Conservation (phyloP, 768 basidiomycete genomes). For the Kwoniella mangroviensis region DNA sequence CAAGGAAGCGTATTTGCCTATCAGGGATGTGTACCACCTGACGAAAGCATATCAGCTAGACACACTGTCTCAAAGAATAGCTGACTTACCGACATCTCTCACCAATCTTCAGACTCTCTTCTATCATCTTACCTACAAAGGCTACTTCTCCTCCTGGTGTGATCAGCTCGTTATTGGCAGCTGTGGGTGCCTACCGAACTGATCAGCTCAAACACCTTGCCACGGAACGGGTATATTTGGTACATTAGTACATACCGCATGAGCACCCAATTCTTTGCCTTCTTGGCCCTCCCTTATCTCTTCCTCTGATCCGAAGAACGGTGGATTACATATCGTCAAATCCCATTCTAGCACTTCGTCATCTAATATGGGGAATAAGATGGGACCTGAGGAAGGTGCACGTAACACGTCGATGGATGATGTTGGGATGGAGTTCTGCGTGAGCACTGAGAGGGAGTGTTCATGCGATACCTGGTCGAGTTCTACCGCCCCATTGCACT, state of each 20-base stretch:
- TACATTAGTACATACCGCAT: constrained; percentile 65
- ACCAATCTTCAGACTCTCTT: constrained; percentile 68
- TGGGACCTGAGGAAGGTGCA: constrained; percentile 55
- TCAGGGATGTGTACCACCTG: constrained; percentile 92
- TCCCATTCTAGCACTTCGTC: constrained; percentile 54
- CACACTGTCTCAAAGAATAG: background rate
- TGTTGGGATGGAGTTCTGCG: constrained; percentile 63
- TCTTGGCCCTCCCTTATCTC: constrained; percentile 69
- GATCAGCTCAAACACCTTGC: constrained; percentile 8
- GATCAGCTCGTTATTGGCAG: constrained; percentile 84
- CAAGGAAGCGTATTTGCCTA: constrained; percentile 83
- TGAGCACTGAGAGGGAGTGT: constrained; percentile 67
- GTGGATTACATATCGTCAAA: constrained; percentile 95
- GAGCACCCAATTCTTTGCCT: constrained; percentile 70
- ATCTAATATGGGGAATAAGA: constrained; percentile 62
- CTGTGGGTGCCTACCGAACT: constrained; percentile 75
- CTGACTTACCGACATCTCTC: constrained; percentile 66
- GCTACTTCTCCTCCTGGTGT: constrained; percentile 80
- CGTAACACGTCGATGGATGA: constrained; percentile 63
- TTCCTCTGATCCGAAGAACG: constrained; percentile 79
- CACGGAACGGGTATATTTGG: too few relatives aligned
- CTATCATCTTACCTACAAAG: constrained; percentile 78
- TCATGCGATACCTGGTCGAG: constrained; percentile 69
- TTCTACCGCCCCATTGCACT: constrained; percentile 61
- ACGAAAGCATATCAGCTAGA: background rate